Evolutionary conservation across 768 basidiomycete genomes (phyloP).

Genomic region (Royoungia palumana): DNA sequence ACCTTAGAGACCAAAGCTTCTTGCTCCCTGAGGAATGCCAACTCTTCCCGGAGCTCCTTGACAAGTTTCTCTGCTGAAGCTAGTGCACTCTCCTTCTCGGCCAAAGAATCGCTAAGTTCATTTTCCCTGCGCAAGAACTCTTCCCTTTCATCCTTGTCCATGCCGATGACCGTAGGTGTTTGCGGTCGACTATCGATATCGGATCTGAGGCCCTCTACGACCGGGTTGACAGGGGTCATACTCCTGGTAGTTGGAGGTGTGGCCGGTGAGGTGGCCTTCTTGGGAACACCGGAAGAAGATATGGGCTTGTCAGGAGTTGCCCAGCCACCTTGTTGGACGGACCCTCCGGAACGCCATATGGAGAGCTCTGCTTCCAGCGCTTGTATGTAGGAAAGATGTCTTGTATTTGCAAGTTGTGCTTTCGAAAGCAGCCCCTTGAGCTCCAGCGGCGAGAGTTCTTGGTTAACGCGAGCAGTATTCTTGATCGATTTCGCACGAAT

Average conservation of each 20-base stretch:
- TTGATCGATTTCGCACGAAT: slow-evolving; percentile 99
- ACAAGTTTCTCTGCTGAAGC: slow-evolving; percentile 80
- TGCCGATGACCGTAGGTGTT: slow-evolving; percentile 82
- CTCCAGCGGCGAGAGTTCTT: slow-evolving; percentile 93
- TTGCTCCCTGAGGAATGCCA: slow-evolving; percentile 88
- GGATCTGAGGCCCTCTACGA: slow-evolving; percentile 63
- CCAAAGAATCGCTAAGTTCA: slow-evolving; percentile 88
- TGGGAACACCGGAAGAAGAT: slow-evolving; percentile 40
- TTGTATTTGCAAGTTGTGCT: slow-evolving; percentile 80
- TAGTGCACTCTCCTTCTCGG: slow-evolving; percentile 86
- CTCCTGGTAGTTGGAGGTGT: slow-evolving; percentile 65
- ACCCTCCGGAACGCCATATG: slow-evolving; percentile 84
- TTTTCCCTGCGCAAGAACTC: slow-evolving; percentile 97
- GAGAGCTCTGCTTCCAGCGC: slow-evolving; percentile 88
- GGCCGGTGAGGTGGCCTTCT: slow-evolving; percentile 53
- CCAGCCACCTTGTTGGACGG: slow-evolving; percentile 84
- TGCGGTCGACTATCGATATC: slow-evolving; percentile 84
- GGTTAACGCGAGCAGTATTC: slow-evolving; percentile 98
- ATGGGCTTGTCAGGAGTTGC: slow-evolving; percentile 60
- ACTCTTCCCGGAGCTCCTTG: slow-evolving; percentile 84
- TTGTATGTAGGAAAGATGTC: slow-evolving; percentile 82
- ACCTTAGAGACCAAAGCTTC: slow-evolving; percentile 77
- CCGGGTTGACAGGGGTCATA: slow-evolving; percentile 72
- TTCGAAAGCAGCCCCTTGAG: slow-evolving; percentile 90
- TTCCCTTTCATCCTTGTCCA: slow-evolving; percentile 96